Evolutionary conservation across 225 moss, liverwort and hornwort species (phyloP).

Genomic region (Marchantia polymorpha): DNA sequence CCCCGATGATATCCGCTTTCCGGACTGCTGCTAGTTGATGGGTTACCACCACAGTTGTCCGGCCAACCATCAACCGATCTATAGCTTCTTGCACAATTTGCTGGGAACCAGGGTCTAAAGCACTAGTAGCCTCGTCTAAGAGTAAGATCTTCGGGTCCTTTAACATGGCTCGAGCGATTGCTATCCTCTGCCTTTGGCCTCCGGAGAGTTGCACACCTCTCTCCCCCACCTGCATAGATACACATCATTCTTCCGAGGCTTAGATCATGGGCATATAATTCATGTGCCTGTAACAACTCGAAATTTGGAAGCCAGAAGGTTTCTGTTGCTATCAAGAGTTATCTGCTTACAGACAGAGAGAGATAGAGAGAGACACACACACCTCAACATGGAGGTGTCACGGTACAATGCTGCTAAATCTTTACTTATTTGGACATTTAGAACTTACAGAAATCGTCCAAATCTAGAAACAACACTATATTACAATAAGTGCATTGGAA

Average conservation of each 20-base stretch:
- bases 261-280: no score
- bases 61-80: constrained; percentile 47
- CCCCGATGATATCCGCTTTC: constrained; percentile 48
- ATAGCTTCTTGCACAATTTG: constrained; percentile 50
- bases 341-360: no score
- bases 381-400: no score
- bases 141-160: constrained; percentile 47
- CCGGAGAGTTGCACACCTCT: constrained; percentile 49
- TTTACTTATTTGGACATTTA: no score
- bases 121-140: constrained; percentile 53
- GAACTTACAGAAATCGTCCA: no score
- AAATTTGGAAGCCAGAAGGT: no score
- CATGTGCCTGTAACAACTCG: no score
- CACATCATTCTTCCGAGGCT: neutral
- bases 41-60: constrained; percentile 47
- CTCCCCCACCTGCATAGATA: constrained; percentile 42
- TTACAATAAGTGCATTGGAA: no score
- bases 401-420: no score
- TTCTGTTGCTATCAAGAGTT: no score
- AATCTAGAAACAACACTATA: no score
- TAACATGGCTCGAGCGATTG: constrained; percentile 50
- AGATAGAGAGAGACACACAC: no score
- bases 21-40: constrained; percentile 47
- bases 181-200: constrained; percentile 48
- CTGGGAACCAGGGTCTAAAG: constrained; percentile 50